Conservation (phyloP, 2,329 filamentous ascomycete genomes). For the Scedosporium boydii region DNA sequence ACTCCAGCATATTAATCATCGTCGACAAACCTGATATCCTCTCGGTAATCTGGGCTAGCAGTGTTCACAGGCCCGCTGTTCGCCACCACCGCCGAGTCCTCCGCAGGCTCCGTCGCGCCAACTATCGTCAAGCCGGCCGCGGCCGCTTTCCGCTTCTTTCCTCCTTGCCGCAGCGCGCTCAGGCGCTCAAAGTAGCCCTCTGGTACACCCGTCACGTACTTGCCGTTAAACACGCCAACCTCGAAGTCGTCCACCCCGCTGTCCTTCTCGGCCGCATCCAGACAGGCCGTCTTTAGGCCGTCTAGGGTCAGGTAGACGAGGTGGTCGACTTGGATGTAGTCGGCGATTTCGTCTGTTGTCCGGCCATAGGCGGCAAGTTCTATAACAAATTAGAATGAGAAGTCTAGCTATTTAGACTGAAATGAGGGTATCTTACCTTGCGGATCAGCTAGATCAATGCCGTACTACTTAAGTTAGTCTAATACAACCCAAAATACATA, state of each 20-base stretch:
- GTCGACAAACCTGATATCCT: conserved; percentile 3
- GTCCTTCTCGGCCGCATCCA: conserved; percentile 54
- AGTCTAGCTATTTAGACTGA: neutral
- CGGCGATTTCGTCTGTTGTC: conserved; percentile 29
- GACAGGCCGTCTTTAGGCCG: conserved; percentile 72
- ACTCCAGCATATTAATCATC: neutral
- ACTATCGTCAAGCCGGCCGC: neutral
- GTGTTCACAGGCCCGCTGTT: neutral
- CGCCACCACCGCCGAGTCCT: neutral
- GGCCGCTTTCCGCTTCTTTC: neutral
- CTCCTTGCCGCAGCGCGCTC: conserved; percentile 31
- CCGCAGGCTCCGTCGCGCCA: neutral
- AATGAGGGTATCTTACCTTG: conserved; percentile 14
- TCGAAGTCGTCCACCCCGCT: conserved; percentile 59
- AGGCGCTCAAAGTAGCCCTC: conserved; percentile 76
- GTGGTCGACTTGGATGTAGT: conserved; percentile 31
- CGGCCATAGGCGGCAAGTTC: conserved; percentile 32
- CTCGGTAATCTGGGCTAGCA: neutral
- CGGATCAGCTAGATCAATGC: conserved; percentile 36
- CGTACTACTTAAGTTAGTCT: conserved; percentile 21
- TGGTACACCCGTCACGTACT: conserved; percentile 73
- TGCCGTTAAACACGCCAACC: conserved; percentile 83
- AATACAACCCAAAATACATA: neutral
- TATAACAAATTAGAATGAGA: conserved; percentile 6
- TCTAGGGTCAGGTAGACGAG: conserved; percentile 55